Base-by-base conservation (phyloP, 768 basidiomycete species). In the Suillus bovinus region DNA sequence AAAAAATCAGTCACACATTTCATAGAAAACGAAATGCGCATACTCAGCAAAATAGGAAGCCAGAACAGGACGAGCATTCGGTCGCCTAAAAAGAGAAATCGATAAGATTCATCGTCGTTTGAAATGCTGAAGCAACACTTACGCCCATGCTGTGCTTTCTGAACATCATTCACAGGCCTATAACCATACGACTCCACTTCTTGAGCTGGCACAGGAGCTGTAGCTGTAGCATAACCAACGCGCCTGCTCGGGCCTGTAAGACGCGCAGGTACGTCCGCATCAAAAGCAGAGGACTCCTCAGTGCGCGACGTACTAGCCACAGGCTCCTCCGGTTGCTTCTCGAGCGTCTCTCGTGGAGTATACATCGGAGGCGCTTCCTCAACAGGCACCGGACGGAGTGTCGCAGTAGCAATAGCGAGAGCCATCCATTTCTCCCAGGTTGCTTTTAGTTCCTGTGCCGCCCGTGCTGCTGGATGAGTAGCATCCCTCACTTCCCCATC, bases 41-140 rank as follows among this genome's bases (percentile, higher is more conserved):
- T 68, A 94, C 91, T 75, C 63, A 93, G 74, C 10, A 94, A 79
- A 69, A 94, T 91, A 20, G 92, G 92, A 67, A 94, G 80, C 92
- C 92, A 94, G 79, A 94, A 94, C 46, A 89, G 71, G 39, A 91
- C 69, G 52, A 94, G 83, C 92, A 94, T 94, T 46, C 86, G 87
- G 71, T 94, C 92, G 75, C 89, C 91, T 68, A 34, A 62, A 64
- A 16, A 68, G 50, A 14, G 62, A 33, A 58, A 58, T 60, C 33
- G 70, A 58, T 62, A 29, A 70, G 31, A 27, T 61, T 10, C 14
- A 4, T 5, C 14, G 9, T 42, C 20, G 33, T 61, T 34, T 42
- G 16, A 31, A 36, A 46, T 34, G 20, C 44, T 2, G 39, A 42
- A 24, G 22, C 24, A n/a, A 31, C 44, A 53, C 80, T 70, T 69